Evolutionary conservation across 2,329 filamentous ascomycete genomes (phyloP).

Genomic region (Colletotrichum paranaense): DNA sequence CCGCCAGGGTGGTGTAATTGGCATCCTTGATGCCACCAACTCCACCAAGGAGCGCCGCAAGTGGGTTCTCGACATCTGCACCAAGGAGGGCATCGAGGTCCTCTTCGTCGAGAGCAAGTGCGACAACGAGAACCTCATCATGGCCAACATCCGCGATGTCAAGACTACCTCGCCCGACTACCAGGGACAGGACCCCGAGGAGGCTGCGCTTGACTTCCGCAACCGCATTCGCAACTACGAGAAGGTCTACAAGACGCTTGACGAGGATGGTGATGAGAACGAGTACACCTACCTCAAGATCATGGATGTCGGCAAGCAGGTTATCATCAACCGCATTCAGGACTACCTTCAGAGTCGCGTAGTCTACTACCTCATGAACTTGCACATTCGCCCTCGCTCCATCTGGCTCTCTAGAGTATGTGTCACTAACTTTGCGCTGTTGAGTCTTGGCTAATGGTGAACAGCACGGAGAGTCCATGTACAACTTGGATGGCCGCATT

Average conservation of each 20-base stretch:
- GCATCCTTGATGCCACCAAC: conserved; percentile 96
- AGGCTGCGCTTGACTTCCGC: conserved; percentile 90
- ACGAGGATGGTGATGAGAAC: conserved; percentile 81
- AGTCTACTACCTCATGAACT: conserved; percentile 98
- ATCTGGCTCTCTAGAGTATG: conserved; percentile 94
- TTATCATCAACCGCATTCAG: conserved; percentile 97
- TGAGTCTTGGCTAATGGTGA: neutral
- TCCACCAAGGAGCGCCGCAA: conserved; percentile 89
- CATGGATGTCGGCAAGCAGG: conserved; percentile 94
- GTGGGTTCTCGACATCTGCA: conserved; percentile 89
- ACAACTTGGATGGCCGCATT: conserved; percentile 90
- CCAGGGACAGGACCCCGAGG: conserved; percentile 90
- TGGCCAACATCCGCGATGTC: conserved; percentile 97
- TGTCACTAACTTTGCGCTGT: conserved; percentile 36
- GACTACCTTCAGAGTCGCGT: conserved; percentile 97
- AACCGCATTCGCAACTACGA: conserved; percentile 97
- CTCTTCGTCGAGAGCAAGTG: conserved; percentile 98
- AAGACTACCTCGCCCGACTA: conserved; percentile 98
- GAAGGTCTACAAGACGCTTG: conserved; percentile 94
- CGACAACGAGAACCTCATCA: conserved; percentile 94
- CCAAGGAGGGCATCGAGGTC: conserved; percentile 83
- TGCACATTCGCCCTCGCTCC: conserved; percentile 95
- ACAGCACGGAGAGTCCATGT: conserved; percentile 93
- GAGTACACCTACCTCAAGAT: conserved; percentile 96
- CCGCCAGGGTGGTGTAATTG: conserved; percentile 80